Percentiles rank a stretch among this genome's conserved stretches.
phyloP scores from a whole-genome alignment of 305 asterid species.

The Fraxinus ornus region DNA sequence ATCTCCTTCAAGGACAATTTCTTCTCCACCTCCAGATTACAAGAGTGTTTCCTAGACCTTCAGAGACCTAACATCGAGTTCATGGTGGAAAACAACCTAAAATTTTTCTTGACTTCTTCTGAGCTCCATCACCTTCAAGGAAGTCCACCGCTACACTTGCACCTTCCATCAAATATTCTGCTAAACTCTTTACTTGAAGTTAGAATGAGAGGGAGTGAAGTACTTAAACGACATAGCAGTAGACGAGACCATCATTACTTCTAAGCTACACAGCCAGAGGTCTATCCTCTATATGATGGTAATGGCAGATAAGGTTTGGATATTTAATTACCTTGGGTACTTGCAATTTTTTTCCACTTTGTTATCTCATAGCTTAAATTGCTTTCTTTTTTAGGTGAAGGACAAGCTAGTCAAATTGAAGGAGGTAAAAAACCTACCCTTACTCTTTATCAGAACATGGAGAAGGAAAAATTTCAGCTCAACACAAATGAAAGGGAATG shows the following conservation, averaged over 20 bases:
- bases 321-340: not conserved
- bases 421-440: not conserved
- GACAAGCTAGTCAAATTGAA: not conserved
- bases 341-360: not conserved
- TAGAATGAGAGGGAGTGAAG: too few relatives aligned
- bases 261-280: not conserved
- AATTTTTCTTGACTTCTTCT: too few relatives aligned
- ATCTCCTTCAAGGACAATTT: not conserved
- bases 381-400: not conserved
- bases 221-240: too few relatives aligned
- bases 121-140: too few relatives aligned
- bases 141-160: too few relatives aligned
- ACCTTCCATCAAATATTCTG: too few relatives aligned
- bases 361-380: not conserved
- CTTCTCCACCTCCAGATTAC: not conserved
- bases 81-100: too few relatives aligned
- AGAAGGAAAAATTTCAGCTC: not conserved
- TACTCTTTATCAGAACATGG: not conserved
- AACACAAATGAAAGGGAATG: not conserved
- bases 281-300: not conserved
- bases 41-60: too few relatives aligned
- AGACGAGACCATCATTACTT: too few relatives aligned
- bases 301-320: not conserved
- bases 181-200: too few relatives aligned
- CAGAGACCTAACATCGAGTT: too few relatives aligned